These are phyloP conservation scores for Hibiscus tridactylites DNA, from an alignment of 345 rosid genomes.

Conservation along the genomic window DNA sequence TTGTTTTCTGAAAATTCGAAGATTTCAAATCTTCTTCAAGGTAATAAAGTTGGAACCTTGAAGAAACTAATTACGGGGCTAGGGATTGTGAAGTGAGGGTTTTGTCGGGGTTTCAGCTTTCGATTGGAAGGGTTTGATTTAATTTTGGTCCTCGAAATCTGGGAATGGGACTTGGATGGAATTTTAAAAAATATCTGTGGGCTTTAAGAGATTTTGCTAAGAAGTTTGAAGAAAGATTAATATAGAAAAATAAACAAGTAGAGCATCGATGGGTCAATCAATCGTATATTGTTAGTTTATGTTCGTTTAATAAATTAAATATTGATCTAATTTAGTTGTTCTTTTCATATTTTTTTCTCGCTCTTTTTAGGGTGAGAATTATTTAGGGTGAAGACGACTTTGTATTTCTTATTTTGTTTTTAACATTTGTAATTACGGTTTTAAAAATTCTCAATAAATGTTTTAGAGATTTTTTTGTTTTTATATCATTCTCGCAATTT, in stretches of 20 bases:
- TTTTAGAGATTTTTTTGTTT: too few species aligned
- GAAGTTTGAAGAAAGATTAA: not conserved
- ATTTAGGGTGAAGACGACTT: too few species aligned
- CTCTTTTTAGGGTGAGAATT: too few species aligned
- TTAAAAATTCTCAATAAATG: too few species aligned
- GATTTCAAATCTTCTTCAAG: constrained; percentile 17
- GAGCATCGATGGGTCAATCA: not conserved
- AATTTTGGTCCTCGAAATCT: not conserved
- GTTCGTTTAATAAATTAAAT: too few species aligned
- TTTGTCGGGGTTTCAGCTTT: constrained; percentile 12
- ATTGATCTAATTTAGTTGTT: too few species aligned
- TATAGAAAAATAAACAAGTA: not conserved
- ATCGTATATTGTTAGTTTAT: too few species aligned
- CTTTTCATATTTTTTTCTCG: too few species aligned
- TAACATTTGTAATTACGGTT: too few species aligned
- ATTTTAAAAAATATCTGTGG: not conserved
- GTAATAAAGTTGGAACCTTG: constrained; percentile 12
- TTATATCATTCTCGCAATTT: too few species aligned
- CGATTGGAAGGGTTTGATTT: not conserved
- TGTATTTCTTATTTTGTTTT: too few species aligned
- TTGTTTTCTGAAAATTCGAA: not conserved
- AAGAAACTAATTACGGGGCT: not conserved
- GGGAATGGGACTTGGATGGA: not conserved
- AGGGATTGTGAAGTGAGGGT: constrained; percentile 7
- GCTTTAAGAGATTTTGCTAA: not conserved